Percentiles rank a stretch among this genome's conserved stretches.
Evolutionary conservation across 2,329 filamentous ascomycete species (phyloP).

Genomic region (Aspergillus fijiensis): DNA sequence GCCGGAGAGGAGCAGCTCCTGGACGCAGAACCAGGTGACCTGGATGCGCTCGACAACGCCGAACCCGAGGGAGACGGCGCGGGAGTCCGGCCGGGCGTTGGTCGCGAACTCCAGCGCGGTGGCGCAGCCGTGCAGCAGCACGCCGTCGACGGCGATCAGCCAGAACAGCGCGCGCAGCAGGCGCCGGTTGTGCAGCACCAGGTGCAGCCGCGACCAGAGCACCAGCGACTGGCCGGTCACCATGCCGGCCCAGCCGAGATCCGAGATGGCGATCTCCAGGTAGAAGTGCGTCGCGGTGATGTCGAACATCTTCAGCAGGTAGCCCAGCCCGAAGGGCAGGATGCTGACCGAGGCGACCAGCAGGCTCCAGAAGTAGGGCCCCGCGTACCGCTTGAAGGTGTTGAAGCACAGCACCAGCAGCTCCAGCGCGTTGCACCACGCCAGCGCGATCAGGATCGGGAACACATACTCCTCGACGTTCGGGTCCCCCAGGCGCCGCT

Average conservation of each 20-base stretch:
- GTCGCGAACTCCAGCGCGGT: conserved; percentile 44
- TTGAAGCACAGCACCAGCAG: conserved; percentile 48
- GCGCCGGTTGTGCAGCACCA: conserved; percentile 40
- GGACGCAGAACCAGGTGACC: conserved; percentile 54
- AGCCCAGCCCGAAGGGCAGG: conserved; percentile 47
- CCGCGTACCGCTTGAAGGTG: conserved; percentile 47
- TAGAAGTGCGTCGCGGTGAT: conserved; percentile 36
- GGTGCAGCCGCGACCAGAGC: conserved; percentile 50
- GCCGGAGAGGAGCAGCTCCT: conserved; percentile 54
- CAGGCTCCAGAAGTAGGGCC: conserved; percentile 52
- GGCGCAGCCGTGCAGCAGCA: conserved; percentile 44
- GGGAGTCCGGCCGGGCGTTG: conserved; percentile 26
- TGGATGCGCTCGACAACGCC: conserved; percentile 54
- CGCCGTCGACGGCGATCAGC: conserved; percentile 47
- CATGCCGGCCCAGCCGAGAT: conserved; percentile 47
- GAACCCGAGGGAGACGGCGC: conserved; percentile 34
- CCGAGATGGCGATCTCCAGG: conserved; percentile 39
- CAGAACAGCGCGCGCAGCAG: conserved; percentile 39
- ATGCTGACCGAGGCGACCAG: conserved; percentile 45
- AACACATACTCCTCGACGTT: conserved; percentile 31
- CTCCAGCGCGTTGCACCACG: conserved; percentile 52
- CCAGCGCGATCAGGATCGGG: conserved; percentile 42
- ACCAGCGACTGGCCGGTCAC: conserved; percentile 51
- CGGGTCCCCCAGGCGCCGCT: conserved; percentile 1
- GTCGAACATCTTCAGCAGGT: conserved; percentile 46